Evolutionary conservation across 2,329 filamentous ascomycete species (phyloP), one percentile per base, ranked within the genome.

Genomic region (Macrophomina tecta): DNA sequence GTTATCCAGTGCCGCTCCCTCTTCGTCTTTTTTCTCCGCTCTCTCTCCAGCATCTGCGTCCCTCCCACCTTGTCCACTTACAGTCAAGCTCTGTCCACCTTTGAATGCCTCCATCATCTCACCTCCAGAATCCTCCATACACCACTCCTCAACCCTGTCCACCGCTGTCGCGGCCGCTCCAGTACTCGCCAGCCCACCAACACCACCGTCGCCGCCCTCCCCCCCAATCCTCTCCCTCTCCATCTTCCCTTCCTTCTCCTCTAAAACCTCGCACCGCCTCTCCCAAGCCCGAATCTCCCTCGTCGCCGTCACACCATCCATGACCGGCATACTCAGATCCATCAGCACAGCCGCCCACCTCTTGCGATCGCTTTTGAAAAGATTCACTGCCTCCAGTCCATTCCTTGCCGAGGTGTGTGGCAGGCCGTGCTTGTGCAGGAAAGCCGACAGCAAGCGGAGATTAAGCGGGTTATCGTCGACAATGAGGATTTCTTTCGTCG

Each of bases 321-420:
- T 82, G 3, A 86, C 77, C 0, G 85, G 85, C 85, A 87, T 87
- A 72, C 79, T 83, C 5, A 86, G 80, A 69, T 87, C 85, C 81
- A 83, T 79, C 34, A 79, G 71, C 0, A 79, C 72, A 4, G 76
- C 70, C 45, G 77, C 73, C 38, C 77, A 65, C 1, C 63, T 63
- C 7, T 12, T 3, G 30, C 69, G 56, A 7, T 34, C 5, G 5
- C 73, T 12, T 72, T 77, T 73, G 16, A 77, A 69, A 7, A 69
- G 55, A 0, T 75, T 70, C 1, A 80, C 65, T 2, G 78, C 78
- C 68, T 78, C 74, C 1, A 78, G 72, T 2, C 78, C 78, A 34
- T 79, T 75, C 32, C 69, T 70, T 0, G 77, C 78, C 2, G 78
- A 73, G 2, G 69, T 68, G 66, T 77, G 74, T 2, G 70, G 68